These are phyloP conservation scores for Goffeauzyma gilvescens DNA, from an alignment of 768 basidiomycete genomes.

Conservation along the genomic window DNA sequence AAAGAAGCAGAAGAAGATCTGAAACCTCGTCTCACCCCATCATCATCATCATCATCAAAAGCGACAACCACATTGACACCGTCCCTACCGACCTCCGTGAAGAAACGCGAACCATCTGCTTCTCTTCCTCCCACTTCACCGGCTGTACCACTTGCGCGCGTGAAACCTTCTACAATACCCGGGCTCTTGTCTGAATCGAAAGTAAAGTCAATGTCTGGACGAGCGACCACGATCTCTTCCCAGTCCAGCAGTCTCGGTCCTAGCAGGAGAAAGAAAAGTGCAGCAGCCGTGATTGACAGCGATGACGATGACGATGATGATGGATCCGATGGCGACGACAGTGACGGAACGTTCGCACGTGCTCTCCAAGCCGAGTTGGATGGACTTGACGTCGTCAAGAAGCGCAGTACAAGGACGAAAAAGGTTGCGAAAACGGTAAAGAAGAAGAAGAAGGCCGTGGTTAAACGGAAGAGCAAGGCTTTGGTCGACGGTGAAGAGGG, in stretches of 20 bases:
- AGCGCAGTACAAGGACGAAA: slow-evolving; percentile 7
- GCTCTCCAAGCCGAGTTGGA: slow-evolving; percentile 55
- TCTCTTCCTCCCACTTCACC: no score
- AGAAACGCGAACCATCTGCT: no score
- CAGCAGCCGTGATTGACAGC: neutral
- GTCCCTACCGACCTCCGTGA: slow-evolving; percentile 5
- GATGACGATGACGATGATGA: slow-evolving; percentile 39
- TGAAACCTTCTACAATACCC: no score
- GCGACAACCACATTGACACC: slow-evolving; percentile 2
- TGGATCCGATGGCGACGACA: no score
- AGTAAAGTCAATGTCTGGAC: no score
- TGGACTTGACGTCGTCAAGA: slow-evolving; percentile 34
- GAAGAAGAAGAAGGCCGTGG: slow-evolving; percentile 28
- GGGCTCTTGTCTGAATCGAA: no score
- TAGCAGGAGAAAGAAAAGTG: slow-evolving; percentile 6
- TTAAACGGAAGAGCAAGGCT: slow-evolving; percentile 31
- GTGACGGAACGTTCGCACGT: slow-evolving; percentile 55
- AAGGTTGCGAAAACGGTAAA: slow-evolving; percentile 1
- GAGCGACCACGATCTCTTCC: slow-evolving; percentile 6
- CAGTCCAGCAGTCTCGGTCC: slow-evolving; percentile 12
- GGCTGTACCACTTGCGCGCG: no score
- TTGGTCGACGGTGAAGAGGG: slow-evolving; percentile 19
- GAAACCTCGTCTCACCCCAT: neutral
- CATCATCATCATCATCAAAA: slow-evolving; percentile 9
- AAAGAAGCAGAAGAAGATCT: neutral